These are phyloP conservation scores for Cucurbita ficifolia DNA, from an alignment of 306 rosid genomes.

Conservation along the genomic window DNA sequence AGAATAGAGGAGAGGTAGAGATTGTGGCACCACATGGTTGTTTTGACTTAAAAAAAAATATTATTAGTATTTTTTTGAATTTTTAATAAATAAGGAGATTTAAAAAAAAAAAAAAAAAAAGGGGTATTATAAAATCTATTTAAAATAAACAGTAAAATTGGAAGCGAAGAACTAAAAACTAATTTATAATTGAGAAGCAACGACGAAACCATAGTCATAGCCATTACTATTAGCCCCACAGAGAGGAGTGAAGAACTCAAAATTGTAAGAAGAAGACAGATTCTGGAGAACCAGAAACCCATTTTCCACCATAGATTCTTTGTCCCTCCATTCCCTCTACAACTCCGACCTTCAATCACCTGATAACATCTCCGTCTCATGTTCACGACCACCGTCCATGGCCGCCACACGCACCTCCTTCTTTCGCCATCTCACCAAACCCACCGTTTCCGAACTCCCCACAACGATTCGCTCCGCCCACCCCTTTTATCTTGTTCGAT, in stretches of 20 bases:
- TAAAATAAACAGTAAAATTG: too few relatives aligned
- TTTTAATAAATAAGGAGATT: too few relatives aligned
- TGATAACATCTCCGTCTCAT: neutral
- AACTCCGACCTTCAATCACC: neutral
- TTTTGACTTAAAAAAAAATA: too few relatives aligned
- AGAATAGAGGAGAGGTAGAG: too few relatives aligned
- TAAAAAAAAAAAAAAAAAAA: too few relatives aligned
- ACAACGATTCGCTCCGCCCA: slow-evolving; percentile 20
- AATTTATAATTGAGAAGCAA: neutral
- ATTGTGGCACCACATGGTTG: too few relatives aligned
- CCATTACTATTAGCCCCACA: neutral
- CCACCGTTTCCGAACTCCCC: slow-evolving; percentile 19
- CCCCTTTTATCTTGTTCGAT: slow-evolving; percentile 20
- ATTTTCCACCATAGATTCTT: neutral
- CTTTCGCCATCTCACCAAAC: slow-evolving; percentile 19
- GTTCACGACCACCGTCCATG: slow-evolving; percentile 20
- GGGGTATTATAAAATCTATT: too few relatives aligned
- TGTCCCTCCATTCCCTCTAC: neutral
- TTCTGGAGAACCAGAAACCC: neutral
- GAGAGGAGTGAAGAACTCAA: neutral
- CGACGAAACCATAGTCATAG: neutral
- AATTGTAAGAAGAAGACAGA: neutral
- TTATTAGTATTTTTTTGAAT: too few relatives aligned
- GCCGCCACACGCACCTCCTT: slow-evolving; percentile 45
- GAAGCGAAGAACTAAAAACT: too few relatives aligned